Evolutionary conservation across 208 protist genomes (phyloP).

Genomic region (Angomonas deanei): DNA sequence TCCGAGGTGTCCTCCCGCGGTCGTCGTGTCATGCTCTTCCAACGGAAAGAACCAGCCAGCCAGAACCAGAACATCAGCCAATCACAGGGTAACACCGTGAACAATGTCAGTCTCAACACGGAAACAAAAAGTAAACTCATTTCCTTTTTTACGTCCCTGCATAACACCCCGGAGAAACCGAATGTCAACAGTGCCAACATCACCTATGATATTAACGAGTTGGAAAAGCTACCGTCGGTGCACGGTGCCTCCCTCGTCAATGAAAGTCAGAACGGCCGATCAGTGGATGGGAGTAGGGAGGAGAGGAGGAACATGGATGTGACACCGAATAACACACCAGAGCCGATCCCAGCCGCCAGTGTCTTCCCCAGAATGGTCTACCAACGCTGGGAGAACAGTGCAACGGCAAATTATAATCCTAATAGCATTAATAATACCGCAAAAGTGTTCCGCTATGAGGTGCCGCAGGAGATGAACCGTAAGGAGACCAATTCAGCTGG

Average conservation of each 20-base stretch:
- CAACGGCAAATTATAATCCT: too few relatives aligned
- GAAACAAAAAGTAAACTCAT: background rate
- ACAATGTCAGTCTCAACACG: background rate
- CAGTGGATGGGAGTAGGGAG: background rate
- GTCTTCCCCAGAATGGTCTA: too few relatives aligned
- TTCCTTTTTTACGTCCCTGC: constrained; percentile 2
- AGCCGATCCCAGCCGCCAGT: background rate
- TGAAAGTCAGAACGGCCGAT: too few relatives aligned
- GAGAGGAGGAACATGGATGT: background rate
- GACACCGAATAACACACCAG: background rate
- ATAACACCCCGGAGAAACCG: background rate
- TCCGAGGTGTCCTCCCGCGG: constrained; percentile 1
- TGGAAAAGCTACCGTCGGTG: background rate
- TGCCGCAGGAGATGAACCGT: too few relatives aligned
- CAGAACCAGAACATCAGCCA: background rate
- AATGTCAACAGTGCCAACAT: background rate
- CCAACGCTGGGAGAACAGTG: too few relatives aligned
- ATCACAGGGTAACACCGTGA: background rate
- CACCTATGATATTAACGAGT: background rate
- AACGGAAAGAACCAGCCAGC: too few relatives aligned
- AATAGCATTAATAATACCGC: too few relatives aligned
- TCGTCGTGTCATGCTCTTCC: constrained; percentile 5
- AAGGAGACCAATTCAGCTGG: too few relatives aligned
- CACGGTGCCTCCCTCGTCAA: too few relatives aligned
- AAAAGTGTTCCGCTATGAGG: too few relatives aligned